Evolutionary conservation across 805 yeast species (phyloP), one percentile per base, ranked within the genome.

Genomic region (Metschnikowia sp.): DNA sequence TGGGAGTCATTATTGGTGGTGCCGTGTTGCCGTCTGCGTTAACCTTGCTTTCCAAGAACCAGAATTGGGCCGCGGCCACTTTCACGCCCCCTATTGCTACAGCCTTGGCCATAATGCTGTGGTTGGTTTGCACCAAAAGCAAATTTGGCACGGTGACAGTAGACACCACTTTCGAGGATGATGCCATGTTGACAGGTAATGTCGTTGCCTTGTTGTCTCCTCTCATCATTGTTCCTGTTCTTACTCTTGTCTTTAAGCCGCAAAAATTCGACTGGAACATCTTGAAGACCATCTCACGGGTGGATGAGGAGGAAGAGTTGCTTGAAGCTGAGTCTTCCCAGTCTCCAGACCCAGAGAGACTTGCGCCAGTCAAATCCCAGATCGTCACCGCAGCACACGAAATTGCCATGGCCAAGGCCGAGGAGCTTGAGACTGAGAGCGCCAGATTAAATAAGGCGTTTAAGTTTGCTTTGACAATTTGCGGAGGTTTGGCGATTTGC

Each of bases 141-240:
- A 56, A 63, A 50, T 65, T 64, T 45, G 74, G 74, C 10, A 19
- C 58, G 1, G 54, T 73, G 28, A 60, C 53, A 35, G 65, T 70
- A 40, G 64, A 57, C 49, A 74, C 63, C 69, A 81, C 95, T n/a
- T 94, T 92, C 55, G 79, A 76, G 53, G 96, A 91, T 64, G 78
- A 87, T 61, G 86, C 97, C 36, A 91, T 91, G 97, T 75, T 89
- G 52, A 83, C 84, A 3, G 97, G 96, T 50, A 90, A 90, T 65
- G 82, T 88, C 40, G 90, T 88, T 44, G 92, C 96, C 0, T 69
- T 90, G 51, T 71, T 82, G 45, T 78, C 91, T 2, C 96, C 96
- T 9, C 60, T 79, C 13, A 65, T 89, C 13, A 75, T 83, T 47
- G 70, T 83, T 41, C 90, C 95, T 28, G 60, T 84, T 9, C 69